Conservation (phyloP, 345 rosid genomes). For the Euclidium syriacum region DNA sequence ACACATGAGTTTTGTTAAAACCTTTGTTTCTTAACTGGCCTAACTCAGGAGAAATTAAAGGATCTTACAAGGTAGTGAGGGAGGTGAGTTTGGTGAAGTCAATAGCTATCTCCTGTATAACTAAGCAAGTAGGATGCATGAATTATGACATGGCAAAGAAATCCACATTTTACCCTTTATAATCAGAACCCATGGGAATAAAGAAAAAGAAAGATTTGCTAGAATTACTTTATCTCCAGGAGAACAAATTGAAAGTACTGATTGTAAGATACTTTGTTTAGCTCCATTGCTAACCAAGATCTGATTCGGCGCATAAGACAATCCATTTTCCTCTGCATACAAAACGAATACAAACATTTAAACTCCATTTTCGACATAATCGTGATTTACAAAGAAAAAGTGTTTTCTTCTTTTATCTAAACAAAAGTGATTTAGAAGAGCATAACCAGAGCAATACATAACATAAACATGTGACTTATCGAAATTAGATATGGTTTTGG, state of each 20-base stretch:
- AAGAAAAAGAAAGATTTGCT: too few species aligned
- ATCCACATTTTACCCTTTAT: too few species aligned
- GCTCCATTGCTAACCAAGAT: slow-evolving; percentile 96
- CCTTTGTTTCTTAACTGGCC: neutral
- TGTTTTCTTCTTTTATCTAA: slow-evolving; percentile 44
- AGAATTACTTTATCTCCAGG: slow-evolving; percentile 85
- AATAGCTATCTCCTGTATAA: too few species aligned
- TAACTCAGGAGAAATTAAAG: neutral
- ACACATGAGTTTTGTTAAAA: neutral
- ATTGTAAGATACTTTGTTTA: slow-evolving; percentile 76
- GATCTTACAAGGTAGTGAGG: slow-evolving; percentile 73
- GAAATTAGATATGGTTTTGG: slow-evolving; percentile 47
- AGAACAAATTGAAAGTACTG: slow-evolving; percentile 84
- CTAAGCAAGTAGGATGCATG: too few species aligned
- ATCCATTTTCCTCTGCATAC: slow-evolving; percentile 80
- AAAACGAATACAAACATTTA: neutral
- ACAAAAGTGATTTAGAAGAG: neutral
- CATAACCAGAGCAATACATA: neutral
- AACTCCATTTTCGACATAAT: neutral
- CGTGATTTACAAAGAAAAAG: neutral
- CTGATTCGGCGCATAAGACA: slow-evolving; percentile 74
- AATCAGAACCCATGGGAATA: too few species aligned
- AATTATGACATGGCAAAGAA: too few species aligned
- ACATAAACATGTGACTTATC: neutral
- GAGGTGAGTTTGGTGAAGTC: slow-evolving; percentile 70